Evolutionary conservation across 192 early-diverging fungal species (phyloP), one percentile per base, ranked within the genome.

Genomic region (Haplosporangium gracile): DNA sequence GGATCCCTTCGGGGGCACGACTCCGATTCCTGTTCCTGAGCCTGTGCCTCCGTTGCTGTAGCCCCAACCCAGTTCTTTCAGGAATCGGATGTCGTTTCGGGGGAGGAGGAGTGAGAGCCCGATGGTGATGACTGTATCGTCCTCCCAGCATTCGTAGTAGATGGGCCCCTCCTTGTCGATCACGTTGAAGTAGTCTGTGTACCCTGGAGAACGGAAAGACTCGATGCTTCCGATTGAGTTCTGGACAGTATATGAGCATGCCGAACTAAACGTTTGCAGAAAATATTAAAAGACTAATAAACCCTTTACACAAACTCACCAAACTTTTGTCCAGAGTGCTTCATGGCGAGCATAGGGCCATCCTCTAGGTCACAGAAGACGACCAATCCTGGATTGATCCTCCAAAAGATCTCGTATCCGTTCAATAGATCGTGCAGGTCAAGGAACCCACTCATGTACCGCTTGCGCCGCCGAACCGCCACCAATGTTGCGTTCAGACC

Each of bases 181-280:
- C 69, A 80, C 88, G 68, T 89, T 77, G 57, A 89, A 88, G 72
- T 89, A 91, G 32, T 82, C 87, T 40, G 86, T 75, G 89, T 95
- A 95, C 1, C 77, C 89, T 15, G 83, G 73, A 51, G 89, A 92
- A 32, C 92, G 89, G 76, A 92, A 95, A 68, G 95, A 89, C 36
- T 93, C 83, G 72, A 93, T 75, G 45, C 90, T 79, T 40, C 89
- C 93, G 26, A 96, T 94, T 75, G 95, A 94, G 80, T 95, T 95
- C 74, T 96, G 93, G 68, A 90, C 90, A 88, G 93, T 93, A 53
- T 93, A 95, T 53, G 94, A 89, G 76, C 94, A 95, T 24, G 74
- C 74, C 2, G 88, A 82, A 60, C 93, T 94, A 74, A 13, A 15
- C 11, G 11, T 45, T 45, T 11, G 13, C 0, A 45, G 15, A 45